phyloP scores from a whole-genome alignment of 1,139 yeast species.

The Spencermartinsiella ligniputridi region DNA sequence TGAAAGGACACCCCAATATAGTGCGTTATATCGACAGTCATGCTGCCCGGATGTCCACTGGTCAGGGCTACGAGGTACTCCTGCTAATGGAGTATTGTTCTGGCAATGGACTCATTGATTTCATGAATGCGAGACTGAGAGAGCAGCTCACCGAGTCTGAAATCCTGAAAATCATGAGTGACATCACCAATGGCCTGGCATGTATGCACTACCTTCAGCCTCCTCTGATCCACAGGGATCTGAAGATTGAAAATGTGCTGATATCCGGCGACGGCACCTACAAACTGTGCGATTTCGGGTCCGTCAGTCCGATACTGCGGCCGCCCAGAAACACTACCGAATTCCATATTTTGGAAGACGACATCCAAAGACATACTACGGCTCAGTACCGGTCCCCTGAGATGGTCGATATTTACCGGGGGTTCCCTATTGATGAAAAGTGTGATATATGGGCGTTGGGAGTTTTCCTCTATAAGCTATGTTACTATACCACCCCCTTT shows the following conservation, averaged over 20 bases:
- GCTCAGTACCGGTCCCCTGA: conserved; percentile 98
- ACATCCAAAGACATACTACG: conserved; percentile 85
- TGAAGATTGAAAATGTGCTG: conserved; percentile 90
- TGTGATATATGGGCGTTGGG: conserved; percentile 98
- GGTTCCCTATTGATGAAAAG: conserved; percentile 88
- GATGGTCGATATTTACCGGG: conserved; percentile 84
- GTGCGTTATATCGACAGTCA: conserved; percentile 92
- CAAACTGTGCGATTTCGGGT: conserved; percentile 92
- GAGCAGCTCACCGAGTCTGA: conserved; percentile 80
- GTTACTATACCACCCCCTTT: conserved; percentile 94
- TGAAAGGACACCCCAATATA: conserved; percentile 70
- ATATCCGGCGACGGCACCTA: conserved; percentile 67
- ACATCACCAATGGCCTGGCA: conserved; percentile 76
- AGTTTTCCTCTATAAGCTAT: conserved; percentile 79
- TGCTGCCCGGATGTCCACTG: conserved; percentile 63
- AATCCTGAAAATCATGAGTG: conserved; percentile 75
- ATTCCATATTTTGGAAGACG: conserved; percentile 66
- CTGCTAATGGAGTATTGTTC: conserved; percentile 87
- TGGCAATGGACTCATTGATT: conserved; percentile 81
- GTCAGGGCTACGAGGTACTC: conserved; percentile 73
- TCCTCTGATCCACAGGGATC: conserved; percentile 86
- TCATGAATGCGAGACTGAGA: conserved; percentile 86
- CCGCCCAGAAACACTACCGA: conserved; percentile 66
- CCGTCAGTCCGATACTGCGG: conserved; percentile 66
- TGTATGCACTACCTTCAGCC: conserved; percentile 82